Evolutionary conservation across 805 yeast genomes (phyloP).

Genomic region (Saccharomycopsis selenospora): DNA sequence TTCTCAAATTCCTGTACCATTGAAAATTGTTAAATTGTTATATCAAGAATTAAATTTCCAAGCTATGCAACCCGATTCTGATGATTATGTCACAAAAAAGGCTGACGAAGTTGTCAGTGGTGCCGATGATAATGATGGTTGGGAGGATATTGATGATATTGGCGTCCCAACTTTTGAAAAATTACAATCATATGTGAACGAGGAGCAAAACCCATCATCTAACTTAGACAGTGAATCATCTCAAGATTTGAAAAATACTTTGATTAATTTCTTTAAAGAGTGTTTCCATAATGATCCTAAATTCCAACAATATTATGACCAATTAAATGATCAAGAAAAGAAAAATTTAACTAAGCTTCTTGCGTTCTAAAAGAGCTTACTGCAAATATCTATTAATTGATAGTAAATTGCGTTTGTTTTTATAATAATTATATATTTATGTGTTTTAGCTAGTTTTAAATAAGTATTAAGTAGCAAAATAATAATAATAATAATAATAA

Average conservation of each 20-base stretch:
- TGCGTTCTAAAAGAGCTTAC: constrained; percentile 26
- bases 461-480: neutral
- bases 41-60: constrained; percentile 65
- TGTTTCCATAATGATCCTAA: constrained; percentile 37
- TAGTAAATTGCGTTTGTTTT: neutral
- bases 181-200: constrained; percentile 40
- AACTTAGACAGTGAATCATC: constrained; percentile 28
- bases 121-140: constrained; percentile 47
- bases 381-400: neutral
- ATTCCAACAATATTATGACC: constrained; percentile 38
- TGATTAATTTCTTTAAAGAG: constrained; percentile 42
- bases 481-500: constrained; percentile 5
- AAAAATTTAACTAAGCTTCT: constrained; percentile 38
- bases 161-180: constrained; percentile 59
- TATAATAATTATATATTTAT: too few species aligned
- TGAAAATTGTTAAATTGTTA: constrained; percentile 66
- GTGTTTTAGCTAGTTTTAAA: too few species aligned
- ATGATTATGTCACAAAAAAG: constrained; percentile 25
- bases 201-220: constrained; percentile 20
- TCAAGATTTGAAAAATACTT: constrained; percentile 29
- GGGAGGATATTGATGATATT: constrained; percentile 73
- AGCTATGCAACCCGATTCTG: constrained; percentile 40
- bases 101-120: constrained; percentile 27
- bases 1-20: constrained; percentile 58
- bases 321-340: constrained; percentile 42